Evolutionary conservation across 768 basidiomycete species (phyloP).

Genomic region (Tricholoma saponaceum): DNA sequence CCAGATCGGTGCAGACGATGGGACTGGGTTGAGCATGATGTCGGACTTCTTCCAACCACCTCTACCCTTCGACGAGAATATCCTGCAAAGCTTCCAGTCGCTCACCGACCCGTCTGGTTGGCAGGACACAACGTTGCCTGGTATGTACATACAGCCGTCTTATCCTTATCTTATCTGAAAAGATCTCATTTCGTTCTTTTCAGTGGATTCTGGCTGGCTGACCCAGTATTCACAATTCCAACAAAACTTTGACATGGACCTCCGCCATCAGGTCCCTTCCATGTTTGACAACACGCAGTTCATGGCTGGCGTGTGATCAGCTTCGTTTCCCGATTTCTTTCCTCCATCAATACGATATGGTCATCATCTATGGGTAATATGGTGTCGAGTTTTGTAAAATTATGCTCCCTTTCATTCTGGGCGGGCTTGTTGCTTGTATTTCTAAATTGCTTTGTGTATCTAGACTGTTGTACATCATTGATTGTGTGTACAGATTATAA

Average conservation of each 20-base stretch:
- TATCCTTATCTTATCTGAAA: neutral
- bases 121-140: slow-evolving; percentile 52
- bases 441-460: neutral
- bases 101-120: slow-evolving; percentile 49
- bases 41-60: slow-evolving; percentile 48
- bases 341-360: neutral
- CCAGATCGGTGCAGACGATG: slow-evolving; percentile 15
- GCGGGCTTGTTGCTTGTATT: neutral
- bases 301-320: slow-evolving; percentile 22
- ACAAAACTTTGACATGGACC: slow-evolving; percentile 33
- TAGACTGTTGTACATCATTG: neutral
- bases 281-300: slow-evolving; percentile 24
- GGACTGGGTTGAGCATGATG: slow-evolving; percentile 22
- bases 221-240: slow-evolving; percentile 31
- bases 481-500: neutral
- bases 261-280: slow-evolving; percentile 15
- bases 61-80: slow-evolving; percentile 54
- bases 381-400: neutral
- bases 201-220: slow-evolving; percentile 32
- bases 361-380: neutral
- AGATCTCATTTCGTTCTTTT: neutral
- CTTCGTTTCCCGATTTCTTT: neutral
- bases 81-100: slow-evolving; percentile 59
- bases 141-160: slow-evolving; percentile 28
- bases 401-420: neutral